A percentile compares a stretch with the other conserved stretches of the same genome.
These are phyloP conservation scores for Phycomyces blakesleeanus DNA, from an alignment of 192 early-diverging fungal genomes.

Conservation along the genomic window DNA sequence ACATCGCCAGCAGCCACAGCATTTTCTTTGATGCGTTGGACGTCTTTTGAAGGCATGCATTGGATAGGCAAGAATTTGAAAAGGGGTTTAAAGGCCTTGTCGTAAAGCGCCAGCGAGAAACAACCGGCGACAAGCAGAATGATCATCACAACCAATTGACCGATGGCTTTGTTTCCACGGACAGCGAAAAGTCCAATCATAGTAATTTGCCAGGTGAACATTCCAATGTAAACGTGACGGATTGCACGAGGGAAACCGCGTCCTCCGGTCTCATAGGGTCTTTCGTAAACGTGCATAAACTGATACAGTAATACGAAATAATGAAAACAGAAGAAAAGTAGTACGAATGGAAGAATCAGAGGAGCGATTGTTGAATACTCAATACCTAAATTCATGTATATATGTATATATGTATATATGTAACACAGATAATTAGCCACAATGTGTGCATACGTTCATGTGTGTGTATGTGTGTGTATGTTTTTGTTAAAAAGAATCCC, in stretches of 20 bases:
- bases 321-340: slow-evolving; percentile 67
- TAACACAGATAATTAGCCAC: too few relatives aligned
- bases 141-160: slow-evolving; percentile 44
- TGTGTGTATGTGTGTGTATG: too few relatives aligned
- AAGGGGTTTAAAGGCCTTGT: slow-evolving; percentile 40
- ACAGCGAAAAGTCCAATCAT: slow-evolving; percentile 72
- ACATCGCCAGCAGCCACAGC: not conserved
- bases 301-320: slow-evolving; percentile 79
- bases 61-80: slow-evolving; percentile 40
- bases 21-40: not conserved
- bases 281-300: slow-evolving; percentile 73
- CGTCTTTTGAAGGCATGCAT: not conserved
- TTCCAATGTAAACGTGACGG: slow-evolving; percentile 59
- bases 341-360: slow-evolving; percentile 70
- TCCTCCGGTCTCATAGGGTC: slow-evolving; percentile 55
- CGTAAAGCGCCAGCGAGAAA: slow-evolving; percentile 29
- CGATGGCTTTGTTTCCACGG: slow-evolving; percentile 35
- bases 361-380: slow-evolving; percentile 80
- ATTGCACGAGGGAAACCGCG: slow-evolving; percentile 58
- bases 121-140: slow-evolving; percentile 27
- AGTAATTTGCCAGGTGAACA: slow-evolving; percentile 70
- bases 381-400: too few relatives aligned
- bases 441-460: too few relatives aligned
- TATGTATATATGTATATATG: too few relatives aligned
- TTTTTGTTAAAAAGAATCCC: too few relatives aligned